These are phyloP conservation scores for Carallia brachiata DNA, from an alignment of 345 rosid genomes.

Conservation along the genomic window DNA sequence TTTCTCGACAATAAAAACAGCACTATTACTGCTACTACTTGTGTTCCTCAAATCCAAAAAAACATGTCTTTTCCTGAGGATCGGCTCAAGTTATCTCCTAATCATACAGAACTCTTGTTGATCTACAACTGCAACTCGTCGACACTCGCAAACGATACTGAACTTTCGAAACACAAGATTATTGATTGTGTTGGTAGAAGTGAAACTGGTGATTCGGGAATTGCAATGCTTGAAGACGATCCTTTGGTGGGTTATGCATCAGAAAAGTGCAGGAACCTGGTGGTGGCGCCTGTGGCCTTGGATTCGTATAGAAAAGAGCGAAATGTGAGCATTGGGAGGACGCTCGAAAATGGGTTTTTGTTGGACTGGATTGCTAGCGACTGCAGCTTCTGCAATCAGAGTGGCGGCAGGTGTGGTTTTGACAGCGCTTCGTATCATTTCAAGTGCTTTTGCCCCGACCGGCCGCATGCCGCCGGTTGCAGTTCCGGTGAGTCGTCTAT, in stretches of 20 bases:
- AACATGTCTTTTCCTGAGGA: constrained; percentile 28
- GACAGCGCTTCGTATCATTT: constrained; percentile 14
- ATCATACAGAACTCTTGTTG: constrained; percentile 2
- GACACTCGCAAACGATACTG: background rate
- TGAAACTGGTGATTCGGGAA: background rate
- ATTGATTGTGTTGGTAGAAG: constrained; percentile 4
- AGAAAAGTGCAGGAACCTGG: constrained; percentile 15
- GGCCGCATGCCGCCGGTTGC: constrained; percentile 40
- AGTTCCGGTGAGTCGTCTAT: constrained; percentile 16
- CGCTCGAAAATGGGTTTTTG: constrained; percentile 36
- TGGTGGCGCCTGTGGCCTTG: constrained; percentile 36
- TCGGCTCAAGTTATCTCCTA: background rate
- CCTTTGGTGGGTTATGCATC: constrained; percentile 24
- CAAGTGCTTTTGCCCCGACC: constrained; percentile 51
- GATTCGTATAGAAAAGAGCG: background rate
- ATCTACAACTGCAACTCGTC: constrained; percentile 31
- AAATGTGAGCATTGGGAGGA: background rate
- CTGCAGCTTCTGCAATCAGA: constrained; percentile 33
- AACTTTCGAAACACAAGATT: constrained; percentile 14
- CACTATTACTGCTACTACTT: background rate
- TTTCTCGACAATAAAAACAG: background rate
- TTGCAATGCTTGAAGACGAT: constrained; percentile 24
- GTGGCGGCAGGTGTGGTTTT: constrained; percentile 58
- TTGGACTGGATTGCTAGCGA: constrained; percentile 44
- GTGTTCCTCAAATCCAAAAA: constrained; percentile 19